Percentiles rank a stretch among this genome's conserved stretches.
Conservation (phyloP, 148 eudicot genomes). For the Rhododendron simsii region DNA sequence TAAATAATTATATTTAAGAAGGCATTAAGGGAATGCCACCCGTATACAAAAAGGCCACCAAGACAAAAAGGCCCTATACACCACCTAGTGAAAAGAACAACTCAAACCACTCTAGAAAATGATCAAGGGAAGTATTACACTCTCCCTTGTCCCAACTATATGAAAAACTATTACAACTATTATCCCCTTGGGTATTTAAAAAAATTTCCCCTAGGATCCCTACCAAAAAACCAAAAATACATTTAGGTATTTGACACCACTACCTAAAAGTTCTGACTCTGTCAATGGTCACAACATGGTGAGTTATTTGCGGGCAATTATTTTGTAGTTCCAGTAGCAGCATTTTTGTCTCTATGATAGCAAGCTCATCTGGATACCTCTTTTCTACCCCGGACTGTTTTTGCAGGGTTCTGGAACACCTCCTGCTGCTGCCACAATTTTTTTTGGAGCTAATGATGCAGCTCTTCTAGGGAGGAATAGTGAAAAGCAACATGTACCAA, state of each 20-base stretch:
- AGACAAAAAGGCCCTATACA: too few relatives aligned
- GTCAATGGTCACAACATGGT: background rate
- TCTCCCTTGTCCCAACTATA: background rate
- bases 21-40: too few relatives aligned
- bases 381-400: background rate
- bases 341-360: background rate
- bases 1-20: too few relatives aligned
- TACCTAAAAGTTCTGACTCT: background rate
- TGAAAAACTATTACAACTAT: background rate
- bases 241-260: background rate
- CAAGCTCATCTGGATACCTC: background rate
- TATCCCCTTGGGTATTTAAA: background rate
- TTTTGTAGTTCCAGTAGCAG: background rate
- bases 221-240: background rate
- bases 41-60: too few relatives aligned
- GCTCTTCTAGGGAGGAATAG: slow-evolving; percentile 69
- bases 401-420: slow-evolving; percentile 45
- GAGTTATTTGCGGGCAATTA: background rate
- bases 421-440: slow-evolving; percentile 69
- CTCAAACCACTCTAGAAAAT: too few relatives aligned
- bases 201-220: background rate
- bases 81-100: too few relatives aligned
- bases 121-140: too few relatives aligned
- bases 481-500: slow-evolving; percentile 75
- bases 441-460: slow-evolving; percentile 98